Evolutionary conservation across 805 yeast genomes (phyloP).

Genomic region (Zygoascus ofunaensis): DNA sequence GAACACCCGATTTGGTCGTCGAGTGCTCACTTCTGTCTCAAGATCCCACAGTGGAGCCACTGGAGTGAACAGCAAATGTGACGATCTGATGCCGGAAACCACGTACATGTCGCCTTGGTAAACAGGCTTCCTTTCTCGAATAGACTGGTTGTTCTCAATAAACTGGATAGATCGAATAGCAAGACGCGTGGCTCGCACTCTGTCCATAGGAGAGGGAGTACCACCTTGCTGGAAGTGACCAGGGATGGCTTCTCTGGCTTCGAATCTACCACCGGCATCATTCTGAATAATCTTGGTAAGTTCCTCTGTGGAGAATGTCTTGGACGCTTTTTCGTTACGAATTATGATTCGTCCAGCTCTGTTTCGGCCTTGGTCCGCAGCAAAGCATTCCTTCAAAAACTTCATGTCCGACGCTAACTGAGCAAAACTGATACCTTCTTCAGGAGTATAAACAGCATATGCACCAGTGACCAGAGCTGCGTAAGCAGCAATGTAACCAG

Average conservation of each 20-base stretch:
- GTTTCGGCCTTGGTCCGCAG: slow-evolving; percentile 65
- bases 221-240: slow-evolving; percentile 99
- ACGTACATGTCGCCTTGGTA: slow-evolving; percentile 33
- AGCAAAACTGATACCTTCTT: slow-evolving; percentile 58
- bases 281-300: slow-evolving; percentile 77
- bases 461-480: slow-evolving; percentile 87
- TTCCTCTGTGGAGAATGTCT: slow-evolving; percentile 70
- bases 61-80: slow-evolving; percentile 66
- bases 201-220: slow-evolving; percentile 87
- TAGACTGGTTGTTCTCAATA: slow-evolving; percentile 47
- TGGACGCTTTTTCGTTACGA: slow-evolving; percentile 75
- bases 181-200: slow-evolving; percentile 80
- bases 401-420: slow-evolving; percentile 70
- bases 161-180: slow-evolving; percentile 86
- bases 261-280: slow-evolving; percentile 69
- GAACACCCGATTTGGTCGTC: slow-evolving; percentile 84
- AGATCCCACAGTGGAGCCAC: slow-evolving; percentile 71
- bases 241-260: slow-evolving; percentile 90
- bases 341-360: slow-evolving; percentile 80
- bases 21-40: slow-evolving; percentile 69
- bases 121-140: slow-evolving; percentile 7
- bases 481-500: slow-evolving; percentile 85
- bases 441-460: slow-evolving; percentile 84
- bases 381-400: slow-evolving; percentile 57
- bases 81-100: slow-evolving; percentile 74